Evolutionary conservation across 768 basidiomycete species (phyloP), one percentile per base, ranked within the genome.

Genomic region (Coprinellus aureogranulatus): DNA sequence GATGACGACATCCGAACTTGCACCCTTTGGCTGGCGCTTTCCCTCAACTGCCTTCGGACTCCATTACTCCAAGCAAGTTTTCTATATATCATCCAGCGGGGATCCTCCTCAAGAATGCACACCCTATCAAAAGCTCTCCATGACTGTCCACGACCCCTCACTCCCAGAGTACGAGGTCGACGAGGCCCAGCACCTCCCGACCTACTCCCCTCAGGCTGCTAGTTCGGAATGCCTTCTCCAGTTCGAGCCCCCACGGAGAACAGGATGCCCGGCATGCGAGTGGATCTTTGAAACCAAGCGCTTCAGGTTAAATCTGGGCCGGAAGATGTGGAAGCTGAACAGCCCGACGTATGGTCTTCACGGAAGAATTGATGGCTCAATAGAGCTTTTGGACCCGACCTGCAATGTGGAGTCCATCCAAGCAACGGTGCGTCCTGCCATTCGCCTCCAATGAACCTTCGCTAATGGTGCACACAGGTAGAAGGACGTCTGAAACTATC

Each of bases 341-440:
- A 64, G 70, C 23, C 78, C 80, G 10, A 69, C 70, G 18, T 82
- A 80, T 62, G 80, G 81, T 23, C 62, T 70, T 37, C 69, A 75
- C 26, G 76, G 73, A 9, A 63, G 64, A 18, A 70, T 80, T n/a
- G 71, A 77, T 34, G 80, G 79, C 18, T 58, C 66, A 25, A 58
- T 81, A 3, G 64, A 59, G 22, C 69, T 81, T 53, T 65, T 59
- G 20, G 69, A 70, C 41, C 65, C 68, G 23, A 71, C 71, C 54
- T 68, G 69, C n/a, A 70, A 73, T 41, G 70, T 79, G 4, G 65
- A 68, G 37, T 68, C 70, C 16, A 62, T 81, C 41, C 72, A 71
- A 10, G 72, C 70, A 8, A 73, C 73, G 52, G 79, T 81, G 49
- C 49, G 70, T 64, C 25, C 14, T 16, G 23, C 25, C 54, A 9